Base-by-base conservation (phyloP, 2,329 filamentous ascomycete species). In the Colletotrichum tropicicola region DNA sequence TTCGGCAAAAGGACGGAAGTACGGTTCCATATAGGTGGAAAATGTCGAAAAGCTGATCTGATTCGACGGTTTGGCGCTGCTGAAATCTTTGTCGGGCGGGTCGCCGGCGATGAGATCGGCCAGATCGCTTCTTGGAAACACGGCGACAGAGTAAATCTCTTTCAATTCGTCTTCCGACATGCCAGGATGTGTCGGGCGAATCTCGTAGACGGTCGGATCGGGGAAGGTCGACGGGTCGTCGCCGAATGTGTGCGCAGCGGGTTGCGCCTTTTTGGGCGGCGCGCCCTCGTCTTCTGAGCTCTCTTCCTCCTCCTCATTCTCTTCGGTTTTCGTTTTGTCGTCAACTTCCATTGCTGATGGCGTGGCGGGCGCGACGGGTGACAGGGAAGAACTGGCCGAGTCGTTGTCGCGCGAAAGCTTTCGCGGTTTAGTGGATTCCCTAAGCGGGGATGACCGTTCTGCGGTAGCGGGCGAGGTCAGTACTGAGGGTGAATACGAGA, bases 41-140 rank as follows among this genome's bases (percentile, higher is more conserved):
- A 99, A 99, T 2, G 95, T 97, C 60, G 89, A 91, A 69, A 96
- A 96, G 75, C 92, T 94, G 76, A 98, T 96, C 81, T 99, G 96
- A 72, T 95, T 97, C 19, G 91, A 90, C 5, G 95, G 94, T 75
- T 98, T 99, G 32, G 93, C 91, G 74, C 89, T 97, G 75, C 93
- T 98, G 73, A 98, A 98, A 80, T 99, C 96, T 75, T 93, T 94
- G 77, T 98, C 94, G 1, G 96, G 95, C 1, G 94, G 92, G 39
- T 92, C 90, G 49, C 96, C 96, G 10, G 95, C 92, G 68, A 97
- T 97, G 70, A 96, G 83, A 73, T 98, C 91, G 62, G 89, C 85
- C 8, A 99, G 84, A 73, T 98, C 92, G 68, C 87, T 91, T 55
- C 85, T 86, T 1, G 96, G 96, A 74, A 96, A 99, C 13, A 87